Evolutionary conservation across 352 stramenopile genomes (phyloP), one percentile per base, ranked within the genome.

Genomic region (Pythium apleroticum): DNA sequence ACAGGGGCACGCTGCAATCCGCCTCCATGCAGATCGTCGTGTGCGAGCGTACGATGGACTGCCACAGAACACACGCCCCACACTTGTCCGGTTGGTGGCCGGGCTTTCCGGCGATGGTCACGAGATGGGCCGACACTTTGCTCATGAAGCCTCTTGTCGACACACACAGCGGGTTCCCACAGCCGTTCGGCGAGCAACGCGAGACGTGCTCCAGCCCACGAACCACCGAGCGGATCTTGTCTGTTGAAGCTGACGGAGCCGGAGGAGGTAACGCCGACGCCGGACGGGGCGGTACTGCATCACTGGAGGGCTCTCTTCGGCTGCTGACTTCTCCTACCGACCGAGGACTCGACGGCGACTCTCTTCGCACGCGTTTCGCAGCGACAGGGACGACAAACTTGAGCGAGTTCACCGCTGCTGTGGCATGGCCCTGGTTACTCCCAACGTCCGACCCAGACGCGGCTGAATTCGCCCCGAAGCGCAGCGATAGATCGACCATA

Each of bases 151-250:
- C 52, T 15, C 63, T 63, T 5, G 62, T 74, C 46, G 68, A 74
- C 0, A 74, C 58, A 53, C 68, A 74, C 7, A 74, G 54, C 4
- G 68, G 68, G 28, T 74, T 74, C 11, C 57, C 24, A 30, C 68
- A 74, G 1, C 68, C 68, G 7, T 17, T 52, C 1, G 67, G 67
- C 35, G 17, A 12, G 48, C 68, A 74, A 25, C 63, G 62, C 5
- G 68, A 65, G 12, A 74, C 54, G 20, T 74, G 68, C 19, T 74
- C 62, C 1, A 74, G 48, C 14, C 68, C 68, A 22, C 68, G 62
- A 19, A 70, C 61, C 9, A 74, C 68, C 0, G 68, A 74, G 43
- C 58, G 68, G 24, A 74, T 70, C 54, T 74, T 74, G 28, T 70
- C 68, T 27, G 54, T 56, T 33, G 67, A 69, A 17, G 67, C 61